These are phyloP conservation scores for Hordeum pubiflorum DNA, from an alignment of 202 grass and related monocot species.

Conservation along the genomic window DNA sequence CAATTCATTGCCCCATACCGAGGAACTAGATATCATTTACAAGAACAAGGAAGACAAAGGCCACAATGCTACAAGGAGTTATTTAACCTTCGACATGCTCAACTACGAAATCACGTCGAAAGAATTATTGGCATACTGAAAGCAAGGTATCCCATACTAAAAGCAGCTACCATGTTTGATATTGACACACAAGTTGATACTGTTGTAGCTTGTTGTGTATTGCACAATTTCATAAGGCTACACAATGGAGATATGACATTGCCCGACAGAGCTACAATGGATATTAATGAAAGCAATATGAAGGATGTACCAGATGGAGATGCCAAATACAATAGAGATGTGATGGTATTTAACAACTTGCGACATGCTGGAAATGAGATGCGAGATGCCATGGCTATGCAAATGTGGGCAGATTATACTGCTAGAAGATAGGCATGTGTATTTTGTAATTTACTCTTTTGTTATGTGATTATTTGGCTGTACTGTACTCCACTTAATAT, in stretches of 20 bases:
- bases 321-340: background rate
- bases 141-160: constrained; percentile 10
- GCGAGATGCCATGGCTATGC: too few relatives aligned
- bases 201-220: background rate
- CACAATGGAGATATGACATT: background rate
- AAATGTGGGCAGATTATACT: too few relatives aligned
- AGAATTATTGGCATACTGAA: constrained; percentile 8
- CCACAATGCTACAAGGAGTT: too few relatives aligned
- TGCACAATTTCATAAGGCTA: background rate
- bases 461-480: too few relatives aligned
- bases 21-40: too few relatives aligned
- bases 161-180: background rate
- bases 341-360: background rate
- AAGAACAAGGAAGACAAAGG: background rate
- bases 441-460: too few relatives aligned
- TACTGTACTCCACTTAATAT: too few relatives aligned
- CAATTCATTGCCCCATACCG: too few relatives aligned
- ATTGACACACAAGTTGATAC: background rate
- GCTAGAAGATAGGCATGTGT: too few relatives aligned
- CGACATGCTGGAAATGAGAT: too few relatives aligned
- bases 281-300: background rate
- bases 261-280: background rate
- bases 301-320: background rate
- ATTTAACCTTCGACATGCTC: too few relatives aligned
- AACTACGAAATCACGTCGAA: constrained; percentile 9